Evolutionary conservation across 164 flowering plant genomes (phyloP).

Genomic region (Amborella trichopoda): DNA sequence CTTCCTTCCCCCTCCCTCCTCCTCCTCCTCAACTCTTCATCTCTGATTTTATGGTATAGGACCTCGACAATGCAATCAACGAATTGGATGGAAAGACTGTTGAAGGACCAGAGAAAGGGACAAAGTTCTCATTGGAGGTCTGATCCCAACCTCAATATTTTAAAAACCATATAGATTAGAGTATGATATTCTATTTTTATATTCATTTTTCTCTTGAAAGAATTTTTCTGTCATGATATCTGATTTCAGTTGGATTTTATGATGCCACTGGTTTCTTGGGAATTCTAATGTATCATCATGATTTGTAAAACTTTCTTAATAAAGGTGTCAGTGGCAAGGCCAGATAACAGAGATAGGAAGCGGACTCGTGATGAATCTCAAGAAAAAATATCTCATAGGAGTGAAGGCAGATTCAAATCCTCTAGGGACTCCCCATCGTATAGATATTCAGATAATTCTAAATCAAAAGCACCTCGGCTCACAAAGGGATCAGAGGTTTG

Average conservation of each 20-base stretch:
- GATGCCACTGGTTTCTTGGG: no score
- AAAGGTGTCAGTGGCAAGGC: slow-evolving; percentile 34
- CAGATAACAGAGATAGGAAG: slow-evolving; percentile 24
- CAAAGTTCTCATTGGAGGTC: no score
- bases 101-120: slow-evolving; percentile 20
- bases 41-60: slow-evolving; percentile 10
- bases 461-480: slow-evolving; percentile 6
- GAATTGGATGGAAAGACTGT: slow-evolving; percentile 25
- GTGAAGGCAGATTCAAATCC: slow-evolving; percentile 11
- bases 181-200: no score
- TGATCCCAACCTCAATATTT: no score
- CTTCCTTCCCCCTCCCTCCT: not conserved
- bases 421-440: slow-evolving; percentile 2
- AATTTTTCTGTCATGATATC: no score
- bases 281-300: not conserved
- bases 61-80: slow-evolving; percentile 28
- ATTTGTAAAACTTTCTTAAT: not conserved
- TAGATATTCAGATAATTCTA: slow-evolving; percentile 3
- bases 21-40: not conserved
- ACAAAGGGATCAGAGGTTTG: slow-evolving; percentile 15
- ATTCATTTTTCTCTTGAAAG: no score
- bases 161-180: no score
- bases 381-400: slow-evolving; percentile 6
- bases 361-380: slow-evolving; percentile 21
- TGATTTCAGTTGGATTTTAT: no score